phyloP scores from a whole-genome alignment of 768 basidiomycete genomes.

The Suillus subalutaceus region DNA sequence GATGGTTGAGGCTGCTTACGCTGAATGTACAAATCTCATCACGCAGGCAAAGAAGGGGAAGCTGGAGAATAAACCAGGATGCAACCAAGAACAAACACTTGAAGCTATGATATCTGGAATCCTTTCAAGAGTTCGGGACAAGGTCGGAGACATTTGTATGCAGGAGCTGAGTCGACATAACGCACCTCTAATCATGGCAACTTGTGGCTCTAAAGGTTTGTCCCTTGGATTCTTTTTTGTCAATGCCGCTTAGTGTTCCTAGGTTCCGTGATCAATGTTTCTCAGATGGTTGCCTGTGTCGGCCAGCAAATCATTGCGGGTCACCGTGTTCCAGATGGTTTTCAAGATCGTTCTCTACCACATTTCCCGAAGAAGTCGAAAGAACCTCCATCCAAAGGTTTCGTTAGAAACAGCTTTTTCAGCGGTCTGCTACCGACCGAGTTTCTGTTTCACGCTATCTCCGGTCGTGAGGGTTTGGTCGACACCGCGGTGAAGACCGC shows the following conservation, averaged over 20 bases:
- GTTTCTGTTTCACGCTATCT: slow-evolving; percentile 98
- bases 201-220: slow-evolving; percentile 96
- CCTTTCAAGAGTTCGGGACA: slow-evolving; percentile 92
- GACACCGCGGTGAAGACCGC: slow-evolving; percentile 99
- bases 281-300: slow-evolving; percentile 99
- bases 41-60: slow-evolving; percentile 88
- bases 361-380: slow-evolving; percentile 98
- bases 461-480: slow-evolving; percentile 96
- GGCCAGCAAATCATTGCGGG: slow-evolving; percentile 99
- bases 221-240: background rate
- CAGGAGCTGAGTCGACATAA: slow-evolving; percentile 96
- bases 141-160: slow-evolving; percentile 98
- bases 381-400: slow-evolving; percentile 96
- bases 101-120: slow-evolving; percentile 96
- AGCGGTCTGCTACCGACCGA: slow-evolving; percentile 91
- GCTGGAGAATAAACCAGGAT: slow-evolving; percentile 96
- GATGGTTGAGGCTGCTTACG: slow-evolving; percentile 88
- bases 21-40: slow-evolving; percentile 84
- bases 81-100: slow-evolving; percentile 94
- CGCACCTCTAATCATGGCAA: slow-evolving; percentile 98
- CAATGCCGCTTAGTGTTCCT: slow-evolving; percentile 10
- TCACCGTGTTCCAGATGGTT: slow-evolving; percentile 97
- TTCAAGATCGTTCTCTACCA: slow-evolving; percentile 98
- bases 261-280: slow-evolving; percentile 99
- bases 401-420: slow-evolving; percentile 97